Evolutionary conservation across 495 filamentous ascomycete species (phyloP), one percentile per base, ranked within the genome.

Genomic region (Tuber borchii): DNA sequence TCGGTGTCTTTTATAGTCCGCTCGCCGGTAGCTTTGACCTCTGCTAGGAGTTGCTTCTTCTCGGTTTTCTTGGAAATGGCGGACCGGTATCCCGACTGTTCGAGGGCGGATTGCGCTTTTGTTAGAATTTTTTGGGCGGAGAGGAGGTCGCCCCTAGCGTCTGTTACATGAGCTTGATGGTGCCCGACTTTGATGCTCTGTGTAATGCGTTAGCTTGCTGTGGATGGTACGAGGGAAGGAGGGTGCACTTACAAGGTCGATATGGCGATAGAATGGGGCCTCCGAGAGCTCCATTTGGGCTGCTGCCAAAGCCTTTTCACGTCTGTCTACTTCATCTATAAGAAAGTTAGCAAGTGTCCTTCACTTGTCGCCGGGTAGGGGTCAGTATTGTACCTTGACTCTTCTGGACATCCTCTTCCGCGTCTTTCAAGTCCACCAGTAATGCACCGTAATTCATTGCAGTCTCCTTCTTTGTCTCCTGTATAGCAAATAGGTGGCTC

Each of bases 391-490:
- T 73, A 79, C 77, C 70, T 74, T 72, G 77, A n/a, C 75, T 75
- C 42, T 45, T 68, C n/a, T 34, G 40, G 10, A 20, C 48, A 20
- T 78, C 31, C 34, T 75, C 42, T 34, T 78, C 73, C 10, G 73
- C 76, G 61, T 69, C 39, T 75, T 73, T 71, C 12, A 80, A 39
- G 56, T 78, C 76, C 37, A 70, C 44, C 65, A 79, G 69, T 2
- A 80, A 34, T 20, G 70, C 74, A 19, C 79, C 79, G 73, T 71
- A 80, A 34, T 37, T 76, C 16, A 71, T 69, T n/a, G 76, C 76
- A 16, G 79, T 79, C 71, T 79, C 74, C 73, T 80, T 77, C 43
- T 79, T 80, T 39, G 77, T 75, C 31, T 79, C 79, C 2, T 77
- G 74, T 7, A 80, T 75, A 69, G 71, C 72, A 68, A 71, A 73